Conservation (phyloP, 2,329 filamentous ascomycete species). For the Dichotomopilus funicola region DNA sequence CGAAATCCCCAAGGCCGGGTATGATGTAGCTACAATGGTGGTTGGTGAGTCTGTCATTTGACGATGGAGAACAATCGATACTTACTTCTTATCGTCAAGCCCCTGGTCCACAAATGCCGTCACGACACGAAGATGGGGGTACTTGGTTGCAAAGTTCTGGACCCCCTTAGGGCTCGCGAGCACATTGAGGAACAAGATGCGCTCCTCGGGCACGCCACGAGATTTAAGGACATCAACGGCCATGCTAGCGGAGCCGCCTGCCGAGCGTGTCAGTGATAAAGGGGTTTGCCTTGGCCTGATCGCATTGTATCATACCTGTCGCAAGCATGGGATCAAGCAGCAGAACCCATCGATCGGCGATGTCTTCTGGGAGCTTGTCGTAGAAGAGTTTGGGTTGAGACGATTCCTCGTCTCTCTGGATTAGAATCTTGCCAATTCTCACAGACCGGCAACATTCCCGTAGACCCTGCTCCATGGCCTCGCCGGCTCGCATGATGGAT, state of each 20-base stretch:
- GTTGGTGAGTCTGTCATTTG: conserved; percentile 30
- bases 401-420: conserved; percentile 95
- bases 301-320: conserved; percentile 56
- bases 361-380: conserved; percentile 93
- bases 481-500: conserved; percentile 95
- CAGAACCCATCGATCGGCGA: conserved; percentile 85
- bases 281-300: too few relatives aligned
- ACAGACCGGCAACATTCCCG: conserved; percentile 97
- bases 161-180: conserved; percentile 96
- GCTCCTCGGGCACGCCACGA: conserved; percentile 87
- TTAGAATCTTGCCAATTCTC: conserved; percentile 95
- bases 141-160: conserved; percentile 79
- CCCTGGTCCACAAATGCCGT: conserved; percentile 92
- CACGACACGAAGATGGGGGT: conserved; percentile 83
- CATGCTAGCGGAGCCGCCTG: conserved; percentile 93
- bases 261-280: conserved; percentile 9
- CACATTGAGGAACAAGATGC: conserved; percentile 91
- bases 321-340: conserved; percentile 98
- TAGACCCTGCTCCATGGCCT: conserved; percentile 96
- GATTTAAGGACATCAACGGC: conserved; percentile 88
- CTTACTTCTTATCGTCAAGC: conserved; percentile 91
- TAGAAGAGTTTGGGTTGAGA: conserved; percentile 90
- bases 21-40: conserved; percentile 71
- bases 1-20: conserved; percentile 89
- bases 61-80: not conserved